Evolutionary conservation across 2,329 filamentous ascomycete species (phyloP).

Genomic region (Aspergillus thermomutatus): DNA sequence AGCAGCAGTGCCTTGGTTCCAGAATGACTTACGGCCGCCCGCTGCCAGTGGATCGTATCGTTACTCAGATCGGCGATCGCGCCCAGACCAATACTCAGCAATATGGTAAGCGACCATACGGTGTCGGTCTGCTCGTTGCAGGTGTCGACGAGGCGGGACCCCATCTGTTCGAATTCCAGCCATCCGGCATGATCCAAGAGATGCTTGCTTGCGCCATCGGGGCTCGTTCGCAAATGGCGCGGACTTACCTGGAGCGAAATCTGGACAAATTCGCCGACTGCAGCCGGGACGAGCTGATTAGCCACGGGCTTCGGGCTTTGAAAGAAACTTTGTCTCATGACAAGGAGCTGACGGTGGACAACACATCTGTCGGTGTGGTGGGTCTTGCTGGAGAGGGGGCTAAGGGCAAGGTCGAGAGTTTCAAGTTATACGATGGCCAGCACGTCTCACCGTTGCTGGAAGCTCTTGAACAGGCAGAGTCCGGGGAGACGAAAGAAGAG

Average conservation of each 20-base stretch:
- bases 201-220: slow-evolving; percentile 96
- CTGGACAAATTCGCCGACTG: slow-evolving; percentile 76
- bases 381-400: slow-evolving; percentile 57
- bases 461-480: slow-evolving; percentile 52
- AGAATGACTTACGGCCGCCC: slow-evolving; percentile 94
- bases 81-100: slow-evolving; percentile 97
- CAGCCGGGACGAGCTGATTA: slow-evolving; percentile 79
- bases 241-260: slow-evolving; percentile 93
- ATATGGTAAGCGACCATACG: slow-evolving; percentile 94
- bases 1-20: slow-evolving; percentile 94
- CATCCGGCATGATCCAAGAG: slow-evolving; percentile 91
- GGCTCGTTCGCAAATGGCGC: slow-evolving; percentile 92
- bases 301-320: slow-evolving; percentile 83
- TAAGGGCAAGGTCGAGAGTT: slow-evolving; percentile 65
- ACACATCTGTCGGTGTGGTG: slow-evolving; percentile 86
- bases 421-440: slow-evolving; percentile 86
- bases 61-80: slow-evolving; percentile 89
- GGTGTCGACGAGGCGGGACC: slow-evolving; percentile 92
- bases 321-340: slow-evolving; percentile 97
- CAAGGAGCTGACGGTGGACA: slow-evolving; percentile 95
- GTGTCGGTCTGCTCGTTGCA: slow-evolving; percentile 86
- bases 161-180: slow-evolving; percentile 98
- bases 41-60: slow-evolving; percentile 84
- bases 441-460: slow-evolving; percentile 85
- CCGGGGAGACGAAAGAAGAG: slow-evolving; percentile 37